Evolutionary conservation across 768 basidiomycete species (phyloP).

Genomic region (Kwoniella europaea): DNA sequence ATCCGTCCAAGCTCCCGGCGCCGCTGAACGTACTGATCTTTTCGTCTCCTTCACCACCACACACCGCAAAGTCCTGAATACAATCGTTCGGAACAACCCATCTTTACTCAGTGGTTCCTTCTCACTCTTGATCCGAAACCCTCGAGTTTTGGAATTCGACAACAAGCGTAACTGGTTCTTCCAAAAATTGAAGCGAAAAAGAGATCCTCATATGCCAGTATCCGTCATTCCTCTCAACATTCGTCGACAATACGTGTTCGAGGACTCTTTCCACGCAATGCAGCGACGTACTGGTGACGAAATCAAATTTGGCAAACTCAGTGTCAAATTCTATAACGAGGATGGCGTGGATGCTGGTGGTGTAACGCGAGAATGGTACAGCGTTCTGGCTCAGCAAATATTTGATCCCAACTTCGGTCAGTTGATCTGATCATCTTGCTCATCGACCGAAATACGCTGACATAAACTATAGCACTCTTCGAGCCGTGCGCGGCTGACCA

Average conservation of each 20-base stretch:
- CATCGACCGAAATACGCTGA: conserved; percentile 10
- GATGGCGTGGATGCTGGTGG: conserved; percentile 99
- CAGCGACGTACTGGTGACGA: conserved; percentile 90
- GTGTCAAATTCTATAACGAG: conserved; percentile 92
- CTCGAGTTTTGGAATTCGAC: conserved; percentile 96
- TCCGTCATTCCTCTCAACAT: conserved; percentile 49
- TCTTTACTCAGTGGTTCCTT: conserved; percentile 98
- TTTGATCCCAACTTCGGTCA: conserved; percentile 89
- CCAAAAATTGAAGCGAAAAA: conserved; percentile 54
- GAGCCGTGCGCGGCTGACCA: conserved; percentile 95
- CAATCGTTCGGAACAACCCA: conserved; percentile 98
- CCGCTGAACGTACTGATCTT: conserved; percentile 74
- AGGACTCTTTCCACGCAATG: conserved; percentile 93
- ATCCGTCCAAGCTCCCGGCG: conserved; percentile 28
- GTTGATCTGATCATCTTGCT: conserved; percentile 7
- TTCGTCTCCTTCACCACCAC: conserved; percentile 92
- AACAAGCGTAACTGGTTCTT: conserved; percentile 83
- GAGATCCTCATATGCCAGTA: conserved; percentile 26
- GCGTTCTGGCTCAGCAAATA: conserved; percentile 96
- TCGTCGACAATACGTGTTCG: conserved; percentile 75
- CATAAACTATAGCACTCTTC: conserved; percentile 71
- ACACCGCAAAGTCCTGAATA: conserved; percentile 89
- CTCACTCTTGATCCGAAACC: conserved; percentile 91
- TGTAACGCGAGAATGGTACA: conserved; percentile 98
- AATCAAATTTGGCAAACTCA: conserved; percentile 97